Conservation (phyloP, 495 filamentous ascomycete species). For the Neurospora sp. region DNA sequence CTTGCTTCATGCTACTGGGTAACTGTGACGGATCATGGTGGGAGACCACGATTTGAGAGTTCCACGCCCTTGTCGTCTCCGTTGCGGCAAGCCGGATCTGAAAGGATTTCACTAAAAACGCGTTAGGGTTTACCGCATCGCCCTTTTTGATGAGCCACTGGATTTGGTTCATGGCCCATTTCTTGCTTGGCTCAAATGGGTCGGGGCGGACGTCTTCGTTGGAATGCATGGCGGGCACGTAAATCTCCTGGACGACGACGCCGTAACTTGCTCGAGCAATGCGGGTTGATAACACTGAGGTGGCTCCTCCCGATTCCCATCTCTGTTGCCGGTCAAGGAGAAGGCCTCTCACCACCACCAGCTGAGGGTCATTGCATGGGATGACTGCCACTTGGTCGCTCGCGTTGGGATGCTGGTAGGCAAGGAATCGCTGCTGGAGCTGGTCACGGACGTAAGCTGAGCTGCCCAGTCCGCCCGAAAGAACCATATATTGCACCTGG, state of each 20-base stretch:
- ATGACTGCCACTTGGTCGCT: conserved; percentile 31
- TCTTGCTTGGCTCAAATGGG: conserved; percentile 30
- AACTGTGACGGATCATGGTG: conserved; percentile 28
- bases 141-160: conserved; percentile 49
- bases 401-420: conserved; percentile 26
- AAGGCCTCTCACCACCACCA: conserved; percentile 47
- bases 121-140: conserved; percentile 25
- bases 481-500: conserved; percentile 44
- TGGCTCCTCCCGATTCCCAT: conserved; percentile 24
- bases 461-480: conserved; percentile 57
- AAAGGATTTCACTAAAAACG: conserved; percentile 32
- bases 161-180: conserved; percentile 41
- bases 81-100: conserved; percentile 34
- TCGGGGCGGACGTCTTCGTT: conserved; percentile 33
- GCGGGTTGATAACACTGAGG: conserved; percentile 33
- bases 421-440: conserved; percentile 30
- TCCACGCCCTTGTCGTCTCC: conserved; percentile 30
- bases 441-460: conserved; percentile 47
- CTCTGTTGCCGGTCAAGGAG: conserved; percentile 45
- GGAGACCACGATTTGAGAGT: conserved; percentile 41
- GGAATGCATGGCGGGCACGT: conserved; percentile 34
- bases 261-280: conserved; percentile 49
- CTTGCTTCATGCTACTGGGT: conserved; percentile 31
- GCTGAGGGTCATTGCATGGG: conserved; percentile 45
- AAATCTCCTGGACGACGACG: conserved; percentile 37